Evolutionary conservation across 257 asterid species (phyloP).

Genomic region (Paraleonurus japonicus): DNA sequence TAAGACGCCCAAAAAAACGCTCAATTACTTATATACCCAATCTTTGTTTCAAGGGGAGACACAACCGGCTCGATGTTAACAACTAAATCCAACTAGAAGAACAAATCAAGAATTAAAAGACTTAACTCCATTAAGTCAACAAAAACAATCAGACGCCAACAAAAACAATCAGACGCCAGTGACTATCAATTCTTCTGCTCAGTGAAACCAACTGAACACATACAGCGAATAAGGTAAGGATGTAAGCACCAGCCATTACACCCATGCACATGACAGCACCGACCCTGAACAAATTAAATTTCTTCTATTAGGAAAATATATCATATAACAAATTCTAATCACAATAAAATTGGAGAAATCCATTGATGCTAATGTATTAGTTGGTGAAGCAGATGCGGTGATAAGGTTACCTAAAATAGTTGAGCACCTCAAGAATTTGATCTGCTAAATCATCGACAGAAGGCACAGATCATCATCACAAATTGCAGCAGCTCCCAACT

Average conservation of each 20-base stretch:
- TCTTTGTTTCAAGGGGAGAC: too few species aligned
- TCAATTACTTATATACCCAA: too few species aligned
- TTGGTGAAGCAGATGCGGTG: neutral
- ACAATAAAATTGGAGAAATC: conserved; percentile 15
- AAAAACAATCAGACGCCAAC: too few species aligned
- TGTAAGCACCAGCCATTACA: conserved; percentile 89
- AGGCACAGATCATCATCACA: conserved; percentile 49
- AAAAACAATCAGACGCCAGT: too few species aligned
- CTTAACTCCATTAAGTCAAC: too few species aligned
- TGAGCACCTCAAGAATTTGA: conserved; percentile 87
- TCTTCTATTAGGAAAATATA: conserved; percentile 24
- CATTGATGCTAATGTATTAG: neutral
- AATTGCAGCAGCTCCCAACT: conserved; percentile 95
- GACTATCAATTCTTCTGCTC: too few species aligned
- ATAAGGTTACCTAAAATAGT: conserved; percentile 68
- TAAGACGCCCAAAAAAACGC: too few species aligned
- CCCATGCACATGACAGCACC: conserved; percentile 98
- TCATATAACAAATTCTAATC: neutral
- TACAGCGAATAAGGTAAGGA: conserved; percentile 83
- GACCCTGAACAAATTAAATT: conserved; percentile 54
- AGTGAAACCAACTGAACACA: conserved; percentile 27
- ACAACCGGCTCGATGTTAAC: too few species aligned
- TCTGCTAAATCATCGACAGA: conserved; percentile 78
- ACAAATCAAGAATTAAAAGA: too few species aligned
- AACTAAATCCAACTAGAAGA: too few species aligned